phyloP scores from a whole-genome alignment of 208 protist genomes.

The Trypanosomatidae sp. region DNA sequence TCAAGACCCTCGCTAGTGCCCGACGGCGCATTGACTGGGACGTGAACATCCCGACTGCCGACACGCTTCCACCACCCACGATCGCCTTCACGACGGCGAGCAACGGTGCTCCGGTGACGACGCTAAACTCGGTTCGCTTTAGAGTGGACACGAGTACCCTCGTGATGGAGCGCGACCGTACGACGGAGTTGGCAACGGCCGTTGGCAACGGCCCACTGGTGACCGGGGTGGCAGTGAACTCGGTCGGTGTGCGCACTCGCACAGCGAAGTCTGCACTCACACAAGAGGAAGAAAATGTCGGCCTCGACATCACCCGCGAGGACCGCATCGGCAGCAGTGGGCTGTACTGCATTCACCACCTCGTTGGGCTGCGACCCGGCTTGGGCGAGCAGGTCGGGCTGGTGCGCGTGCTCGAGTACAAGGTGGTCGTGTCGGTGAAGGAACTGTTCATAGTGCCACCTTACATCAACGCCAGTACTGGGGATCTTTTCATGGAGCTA shows the following conservation, averaged over 20 bases:
- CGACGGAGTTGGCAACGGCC: slow-evolving; percentile 6
- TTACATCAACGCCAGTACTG: slow-evolving; percentile 33
- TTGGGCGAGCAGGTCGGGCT: slow-evolving; percentile 60
- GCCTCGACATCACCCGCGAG: slow-evolving; percentile 19
- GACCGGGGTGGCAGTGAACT: neutral
- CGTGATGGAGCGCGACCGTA: slow-evolving; percentile 20
- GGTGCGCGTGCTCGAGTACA: slow-evolving; percentile 68
- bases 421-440: slow-evolving; percentile 31
- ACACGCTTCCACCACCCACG: slow-evolving; percentile 43
- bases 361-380: slow-evolving; percentile 52
- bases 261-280: neutral
- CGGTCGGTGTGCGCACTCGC: neutral
- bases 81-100: slow-evolving; percentile 50
- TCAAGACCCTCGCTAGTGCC: slow-evolving; percentile 38
- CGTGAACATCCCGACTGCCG: slow-evolving; percentile 47
- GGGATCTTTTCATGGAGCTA: slow-evolving; percentile 49
- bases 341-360: slow-evolving; percentile 38
- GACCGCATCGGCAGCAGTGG: slow-evolving; percentile 34
- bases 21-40: slow-evolving; percentile 59
- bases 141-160: slow-evolving; percentile 34
- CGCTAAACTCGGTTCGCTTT: slow-evolving; percentile 22
- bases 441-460: slow-evolving; percentile 46
- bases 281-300: slow-evolving; percentile 23
- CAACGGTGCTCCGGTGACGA: slow-evolving; percentile 28
- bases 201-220: neutral